phyloP scores from a whole-genome alignment of 2,329 filamentous ascomycete genomes.

The Westerdykella aurantiaca region DNA sequence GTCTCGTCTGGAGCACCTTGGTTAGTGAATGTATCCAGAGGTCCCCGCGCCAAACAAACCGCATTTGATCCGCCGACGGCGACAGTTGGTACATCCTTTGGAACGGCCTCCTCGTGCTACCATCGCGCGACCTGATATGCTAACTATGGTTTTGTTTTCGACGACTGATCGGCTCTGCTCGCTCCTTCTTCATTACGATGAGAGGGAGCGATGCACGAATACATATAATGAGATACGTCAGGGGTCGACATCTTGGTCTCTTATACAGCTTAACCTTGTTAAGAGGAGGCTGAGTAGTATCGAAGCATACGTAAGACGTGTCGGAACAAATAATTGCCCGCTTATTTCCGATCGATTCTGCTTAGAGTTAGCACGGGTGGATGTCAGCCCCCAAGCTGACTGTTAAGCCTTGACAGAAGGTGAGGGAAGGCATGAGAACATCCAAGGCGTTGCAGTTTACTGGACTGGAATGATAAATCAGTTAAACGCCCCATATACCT shows the following conservation, averaged over 20 bases:
- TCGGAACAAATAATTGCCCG: no score
- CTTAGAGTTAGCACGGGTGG: no score
- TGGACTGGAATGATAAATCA: no score
- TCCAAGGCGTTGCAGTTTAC: no score
- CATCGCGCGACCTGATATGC: conserved; percentile 7
- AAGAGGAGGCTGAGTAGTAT: no score
- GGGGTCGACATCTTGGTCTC: not conserved
- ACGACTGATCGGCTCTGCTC: not conserved
- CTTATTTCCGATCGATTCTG: no score
- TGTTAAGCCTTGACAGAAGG: no score
- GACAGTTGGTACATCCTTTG: conserved; percentile 23
- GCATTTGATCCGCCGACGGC: conserved; percentile 23
- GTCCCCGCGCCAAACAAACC: conserved; percentile 12
- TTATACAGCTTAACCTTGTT: not conserved
- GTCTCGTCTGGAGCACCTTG: conserved; percentile 16
- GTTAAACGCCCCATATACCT: no score
- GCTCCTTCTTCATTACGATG: not conserved
- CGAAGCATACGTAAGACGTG: no score
- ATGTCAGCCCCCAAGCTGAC: no score
- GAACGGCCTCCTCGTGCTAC: conserved; percentile 26
- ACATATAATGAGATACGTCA: not conserved
- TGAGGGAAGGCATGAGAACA: no score
- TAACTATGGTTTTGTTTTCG: not conserved
- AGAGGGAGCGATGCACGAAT: not conserved
- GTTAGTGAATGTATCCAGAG: not conserved